Percentiles rank a stretch among this genome's conserved stretches.
Evolutionary conservation across 2,329 filamentous ascomycete species (phyloP).

Genomic region (Ramularia endophylla): DNA sequence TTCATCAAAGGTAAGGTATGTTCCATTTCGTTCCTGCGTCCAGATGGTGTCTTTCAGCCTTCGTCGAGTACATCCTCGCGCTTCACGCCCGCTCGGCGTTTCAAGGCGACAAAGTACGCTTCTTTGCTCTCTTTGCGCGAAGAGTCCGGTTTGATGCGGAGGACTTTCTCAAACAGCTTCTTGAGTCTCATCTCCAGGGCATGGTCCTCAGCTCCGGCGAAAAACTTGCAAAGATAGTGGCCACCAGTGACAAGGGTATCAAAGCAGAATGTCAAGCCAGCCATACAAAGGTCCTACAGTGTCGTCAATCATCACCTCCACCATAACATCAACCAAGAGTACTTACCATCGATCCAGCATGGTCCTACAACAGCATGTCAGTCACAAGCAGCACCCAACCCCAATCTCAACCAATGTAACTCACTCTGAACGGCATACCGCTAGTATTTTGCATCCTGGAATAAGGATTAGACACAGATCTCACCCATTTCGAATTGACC

Average conservation of each 20-base stretch:
- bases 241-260: conserved; percentile 78
- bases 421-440: conserved; percentile 49
- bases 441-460: conserved; percentile 99
- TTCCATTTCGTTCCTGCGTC: no score
- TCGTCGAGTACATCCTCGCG: conserved; percentile 39
- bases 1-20: no score
- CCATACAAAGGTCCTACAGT: conserved; percentile 77
- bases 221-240: conserved; percentile 96
- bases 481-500: conserved; percentile 71
- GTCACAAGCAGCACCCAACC: no score
- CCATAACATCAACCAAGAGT: background rate
- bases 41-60: conserved; percentile 16
- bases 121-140: conserved; percentile 72
- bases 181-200: conserved; percentile 67
- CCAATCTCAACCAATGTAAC: no score
- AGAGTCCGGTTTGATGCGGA: conserved; percentile 84
- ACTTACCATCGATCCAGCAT: conserved; percentile 88
- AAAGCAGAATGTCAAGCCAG: conserved; percentile 77
- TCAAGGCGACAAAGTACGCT: conserved; percentile 75
- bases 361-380: conserved; percentile 59
- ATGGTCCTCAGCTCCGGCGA: conserved; percentile 84
- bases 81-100: conserved; percentile 52
- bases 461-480: conserved; percentile 92
- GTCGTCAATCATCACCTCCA: background rate
- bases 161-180: conserved; percentile 71